Evolutionary conservation across 805 yeast genomes (phyloP).

Genomic region (Kregervanrija delftensis): DNA sequence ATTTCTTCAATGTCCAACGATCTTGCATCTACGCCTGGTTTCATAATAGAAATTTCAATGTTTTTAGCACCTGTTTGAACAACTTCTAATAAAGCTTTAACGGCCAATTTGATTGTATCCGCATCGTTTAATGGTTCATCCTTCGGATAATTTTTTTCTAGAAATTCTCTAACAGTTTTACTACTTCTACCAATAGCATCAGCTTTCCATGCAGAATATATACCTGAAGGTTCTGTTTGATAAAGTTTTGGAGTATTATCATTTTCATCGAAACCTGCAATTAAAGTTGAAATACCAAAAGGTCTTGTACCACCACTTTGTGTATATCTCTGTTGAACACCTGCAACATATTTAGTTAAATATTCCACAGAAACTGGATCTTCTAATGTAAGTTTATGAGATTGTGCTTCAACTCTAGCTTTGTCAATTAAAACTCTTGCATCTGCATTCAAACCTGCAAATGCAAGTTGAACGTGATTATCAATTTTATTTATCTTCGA

Average conservation of each 20-base stretch:
- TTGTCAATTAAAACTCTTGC: conserved; percentile 90
- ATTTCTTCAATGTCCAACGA: conserved; percentile 64
- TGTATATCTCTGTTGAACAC: conserved; percentile 93
- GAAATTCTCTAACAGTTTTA: conserved; percentile 90
- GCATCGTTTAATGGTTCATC: conserved; percentile 41
- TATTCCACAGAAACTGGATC: conserved; percentile 91
- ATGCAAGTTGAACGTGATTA: conserved; percentile 83
- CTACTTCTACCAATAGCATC: conserved; percentile 93
- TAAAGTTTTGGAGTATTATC: conserved; percentile 76
- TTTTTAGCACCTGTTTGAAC: conserved; percentile 98
- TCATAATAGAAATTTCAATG: conserved; percentile 85
- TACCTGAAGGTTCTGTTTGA: conserved; percentile 97
- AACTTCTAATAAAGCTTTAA: conserved; percentile 85
- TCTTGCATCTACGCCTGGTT: conserved; percentile 56
- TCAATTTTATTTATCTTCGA: conserved; percentile 89
- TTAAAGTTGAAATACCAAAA: conserved; percentile 89
- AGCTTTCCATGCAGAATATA: conserved; percentile 96
- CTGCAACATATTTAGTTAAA: conserved; percentile 92
- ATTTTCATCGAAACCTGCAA: conserved; percentile 91
- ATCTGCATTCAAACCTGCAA: conserved; percentile 98
- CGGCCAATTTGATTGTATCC: conserved; percentile 71
- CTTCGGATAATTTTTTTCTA: conserved; percentile 73
- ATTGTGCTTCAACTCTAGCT: conserved; percentile 95
- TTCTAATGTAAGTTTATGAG: conserved; percentile 87
- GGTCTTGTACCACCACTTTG: conserved; percentile 99